Conservation (phyloP, 768 basidiomycete species). For the Boletus rubroflammeus region DNA sequence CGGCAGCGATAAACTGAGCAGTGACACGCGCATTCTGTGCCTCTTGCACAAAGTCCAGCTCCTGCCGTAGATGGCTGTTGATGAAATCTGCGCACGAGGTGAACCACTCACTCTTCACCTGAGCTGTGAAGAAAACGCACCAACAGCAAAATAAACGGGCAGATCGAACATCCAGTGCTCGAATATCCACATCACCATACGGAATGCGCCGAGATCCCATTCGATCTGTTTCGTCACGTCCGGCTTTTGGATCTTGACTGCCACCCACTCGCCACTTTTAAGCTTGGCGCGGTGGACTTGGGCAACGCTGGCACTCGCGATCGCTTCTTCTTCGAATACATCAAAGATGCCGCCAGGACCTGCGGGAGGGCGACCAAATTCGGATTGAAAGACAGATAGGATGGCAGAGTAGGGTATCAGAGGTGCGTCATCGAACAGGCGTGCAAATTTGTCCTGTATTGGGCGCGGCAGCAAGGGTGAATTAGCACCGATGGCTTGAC, state of each 20-base stretch:
- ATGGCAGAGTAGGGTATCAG: slow-evolving; percentile 74
- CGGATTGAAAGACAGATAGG: slow-evolving; percentile 59
- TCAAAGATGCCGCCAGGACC: slow-evolving; percentile 75
- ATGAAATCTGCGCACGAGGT: slow-evolving; percentile 55
- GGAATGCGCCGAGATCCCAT: slow-evolving; percentile 72
- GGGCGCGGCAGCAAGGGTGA: slow-evolving; percentile 80
- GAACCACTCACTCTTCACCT: not conserved
- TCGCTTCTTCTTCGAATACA: slow-evolving; percentile 68
- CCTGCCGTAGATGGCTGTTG: slow-evolving; percentile 74
- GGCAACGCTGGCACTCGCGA: slow-evolving; percentile 88
- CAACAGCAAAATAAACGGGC: slow-evolving; percentile 77
- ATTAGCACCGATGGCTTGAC: slow-evolving; percentile 82
- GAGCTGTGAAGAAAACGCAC: slow-evolving; percentile 36
- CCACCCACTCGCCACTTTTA: slow-evolving; percentile 62
- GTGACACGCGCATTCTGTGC: slow-evolving; percentile 73
- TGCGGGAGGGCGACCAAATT: slow-evolving; percentile 63
- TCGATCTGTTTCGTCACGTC: slow-evolving; percentile 83
- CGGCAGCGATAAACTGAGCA: slow-evolving; percentile 60
- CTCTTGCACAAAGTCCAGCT: slow-evolving; percentile 81
- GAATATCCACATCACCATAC: slow-evolving; percentile 75
- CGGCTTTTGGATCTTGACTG: slow-evolving; percentile 92
- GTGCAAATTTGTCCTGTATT: slow-evolving; percentile 77
- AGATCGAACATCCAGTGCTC: slow-evolving; percentile 81
- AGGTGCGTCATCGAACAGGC: slow-evolving; percentile 86
- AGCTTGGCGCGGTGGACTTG: slow-evolving; percentile 85